Conservation (phyloP, 2,329 filamentous ascomycete genomes). For the Colletotrichum gigasporum region DNA sequence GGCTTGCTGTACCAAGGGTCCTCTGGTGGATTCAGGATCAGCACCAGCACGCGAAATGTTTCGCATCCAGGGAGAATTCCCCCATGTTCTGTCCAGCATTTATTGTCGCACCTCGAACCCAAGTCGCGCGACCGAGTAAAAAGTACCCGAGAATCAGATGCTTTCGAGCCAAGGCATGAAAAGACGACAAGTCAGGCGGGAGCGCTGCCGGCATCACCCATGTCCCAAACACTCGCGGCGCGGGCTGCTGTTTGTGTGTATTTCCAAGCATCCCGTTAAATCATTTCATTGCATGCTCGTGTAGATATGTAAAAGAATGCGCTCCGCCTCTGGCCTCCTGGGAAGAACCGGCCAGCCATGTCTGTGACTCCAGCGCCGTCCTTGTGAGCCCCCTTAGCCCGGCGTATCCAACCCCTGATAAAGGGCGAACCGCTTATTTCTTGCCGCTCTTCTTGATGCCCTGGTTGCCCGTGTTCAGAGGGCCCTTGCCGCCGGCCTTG, state of each 20-base stretch:
- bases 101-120: background rate
- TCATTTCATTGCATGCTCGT: slow-evolving; percentile 31
- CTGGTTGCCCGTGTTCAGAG: slow-evolving; percentile 83
- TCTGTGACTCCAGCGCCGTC: background rate
- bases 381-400: too few species aligned
- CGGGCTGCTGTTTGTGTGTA: background rate
- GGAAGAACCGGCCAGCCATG: background rate
- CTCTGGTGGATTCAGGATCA: slow-evolving; percentile 17
- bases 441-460: slow-evolving; percentile 99
- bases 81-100: background rate
- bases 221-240: background rate
- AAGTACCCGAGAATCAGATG: background rate
- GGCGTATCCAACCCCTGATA: too few species aligned
- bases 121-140: background rate
- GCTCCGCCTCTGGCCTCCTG: slow-evolving; percentile 3
- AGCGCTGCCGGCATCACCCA: slow-evolving; percentile 20
- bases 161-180: background rate
- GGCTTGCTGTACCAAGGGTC: slow-evolving; percentile 5
- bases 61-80: background rate
- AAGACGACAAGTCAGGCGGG: background rate
- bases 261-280: background rate
- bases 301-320: slow-evolving; percentile 27
- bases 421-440: slow-evolving; percentile 71
- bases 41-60: background rate
- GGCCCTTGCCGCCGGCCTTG: slow-evolving; percentile 87